A percentile compares a stretch with the other conserved stretches of the same genome.
These are phyloP conservation scores for Saussurea involucrata DNA, from an alignment of 129 eudicot genomes.

Conservation along the genomic window DNA sequence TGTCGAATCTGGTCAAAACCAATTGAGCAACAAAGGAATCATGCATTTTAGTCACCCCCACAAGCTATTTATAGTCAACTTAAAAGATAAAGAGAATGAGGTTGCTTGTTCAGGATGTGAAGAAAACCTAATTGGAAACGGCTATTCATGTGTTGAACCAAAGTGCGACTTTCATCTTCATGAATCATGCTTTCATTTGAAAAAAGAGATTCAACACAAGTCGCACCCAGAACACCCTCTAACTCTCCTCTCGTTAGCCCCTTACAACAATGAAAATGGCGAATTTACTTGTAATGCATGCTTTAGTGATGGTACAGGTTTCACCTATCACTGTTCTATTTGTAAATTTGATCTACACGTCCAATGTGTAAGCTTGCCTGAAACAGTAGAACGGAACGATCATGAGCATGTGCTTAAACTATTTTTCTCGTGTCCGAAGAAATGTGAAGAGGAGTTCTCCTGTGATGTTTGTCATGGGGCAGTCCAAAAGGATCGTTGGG, in stretches of 20 bases:
- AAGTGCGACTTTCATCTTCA: conserved; percentile 41
- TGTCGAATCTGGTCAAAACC: conserved; percentile 11
- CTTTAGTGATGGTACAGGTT: conserved; percentile 44
- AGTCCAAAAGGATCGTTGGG: conserved; percentile 55
- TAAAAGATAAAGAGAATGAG: conserved; percentile 24
- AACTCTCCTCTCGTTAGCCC: conserved; percentile 43
- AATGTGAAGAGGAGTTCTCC: conserved; percentile 14
- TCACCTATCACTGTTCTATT: conserved; percentile 52
- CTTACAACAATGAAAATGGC: conserved; percentile 25
- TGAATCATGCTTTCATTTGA: conserved; percentile 32
- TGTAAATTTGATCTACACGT: conserved; percentile 65
- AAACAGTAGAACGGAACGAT: conserved; percentile 40
- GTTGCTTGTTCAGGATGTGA: conserved; percentile 43
- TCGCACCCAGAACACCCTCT: conserved; percentile 63
- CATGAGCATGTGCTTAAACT: conserved; percentile 53
- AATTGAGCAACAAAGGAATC: neutral
- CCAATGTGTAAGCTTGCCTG: conserved; percentile 52
- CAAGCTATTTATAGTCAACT: conserved; percentile 1
- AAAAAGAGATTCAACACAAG: conserved; percentile 43
- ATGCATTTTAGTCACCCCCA: conserved; percentile 73
- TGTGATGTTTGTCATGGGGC: conserved; percentile 56
- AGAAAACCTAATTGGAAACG: conserved; percentile 25
- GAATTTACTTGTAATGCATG: conserved; percentile 64
- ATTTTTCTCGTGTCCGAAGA: conserved; percentile 38
- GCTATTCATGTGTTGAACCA: conserved; percentile 31